Conservation (phyloP, 306 rosid genomes). For the Castanea crenata region DNA sequence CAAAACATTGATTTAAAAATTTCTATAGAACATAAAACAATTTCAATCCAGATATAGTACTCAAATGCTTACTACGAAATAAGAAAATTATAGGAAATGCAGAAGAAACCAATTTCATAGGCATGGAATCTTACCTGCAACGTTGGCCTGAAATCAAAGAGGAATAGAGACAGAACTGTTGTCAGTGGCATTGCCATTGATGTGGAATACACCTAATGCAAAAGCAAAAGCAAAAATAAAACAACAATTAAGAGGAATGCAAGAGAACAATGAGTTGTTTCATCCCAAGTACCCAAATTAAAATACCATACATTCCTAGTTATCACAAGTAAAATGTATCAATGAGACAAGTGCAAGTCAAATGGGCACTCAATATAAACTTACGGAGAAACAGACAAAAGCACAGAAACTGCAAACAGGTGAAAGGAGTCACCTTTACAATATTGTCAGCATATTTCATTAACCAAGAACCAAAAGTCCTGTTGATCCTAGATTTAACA, state of each 20-base stretch:
- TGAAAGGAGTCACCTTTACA: slow-evolving; percentile 65
- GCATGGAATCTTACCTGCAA: slow-evolving; percentile 51
- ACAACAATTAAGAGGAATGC: background rate
- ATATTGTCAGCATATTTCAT: slow-evolving; percentile 98
- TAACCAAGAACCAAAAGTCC: slow-evolving; percentile 95
- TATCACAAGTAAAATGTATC: too few relatives aligned
- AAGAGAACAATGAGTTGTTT: background rate
- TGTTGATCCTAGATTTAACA: slow-evolving; percentile 90
- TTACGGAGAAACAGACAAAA: background rate
- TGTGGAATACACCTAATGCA: slow-evolving; percentile 75
- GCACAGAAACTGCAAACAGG: background rate
- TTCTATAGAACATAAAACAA: too few relatives aligned
- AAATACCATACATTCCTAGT: too few relatives aligned
- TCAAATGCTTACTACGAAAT: too few relatives aligned
- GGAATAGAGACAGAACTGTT: slow-evolving; percentile 63
- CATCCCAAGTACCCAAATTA: background rate
- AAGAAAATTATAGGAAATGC: too few relatives aligned
- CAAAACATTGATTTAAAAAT: too few relatives aligned
- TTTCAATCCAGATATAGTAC: too few relatives aligned
- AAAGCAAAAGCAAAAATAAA: background rate
- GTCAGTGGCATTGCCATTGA: slow-evolving; percentile 98
- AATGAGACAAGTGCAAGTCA: too few relatives aligned
- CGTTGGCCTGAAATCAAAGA: slow-evolving; percentile 81
- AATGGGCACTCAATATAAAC: background rate
- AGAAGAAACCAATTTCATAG: too few relatives aligned